phyloP scores from a whole-genome alignment of 1,139 yeast genomes.

The Blastobotrys indianensis region DNA sequence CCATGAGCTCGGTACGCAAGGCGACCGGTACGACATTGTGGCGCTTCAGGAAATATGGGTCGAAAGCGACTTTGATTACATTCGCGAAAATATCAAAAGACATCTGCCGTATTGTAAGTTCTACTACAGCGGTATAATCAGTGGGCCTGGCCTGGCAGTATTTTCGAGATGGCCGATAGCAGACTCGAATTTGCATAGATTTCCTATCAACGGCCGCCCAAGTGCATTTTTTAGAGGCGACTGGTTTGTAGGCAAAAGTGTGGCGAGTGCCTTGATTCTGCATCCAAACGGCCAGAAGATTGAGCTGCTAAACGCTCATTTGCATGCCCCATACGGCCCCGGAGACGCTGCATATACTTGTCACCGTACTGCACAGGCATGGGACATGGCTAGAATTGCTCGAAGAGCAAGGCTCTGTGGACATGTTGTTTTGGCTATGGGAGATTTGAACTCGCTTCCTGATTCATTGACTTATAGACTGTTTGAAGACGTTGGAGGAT shows the following conservation, averaged over 20 bases:
- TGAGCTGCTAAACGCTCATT: constrained; percentile 82
- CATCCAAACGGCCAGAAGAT: constrained; percentile 52
- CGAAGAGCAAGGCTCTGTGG: constrained; percentile 63
- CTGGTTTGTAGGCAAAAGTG: constrained; percentile 93
- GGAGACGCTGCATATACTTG: constrained; percentile 91
- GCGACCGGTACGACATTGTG: constrained; percentile 65
- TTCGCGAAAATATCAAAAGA: constrained; percentile 42
- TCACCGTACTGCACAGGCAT: constrained; percentile 91
- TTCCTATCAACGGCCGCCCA: constrained; percentile 91
- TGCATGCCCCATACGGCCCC: constrained; percentile 93
- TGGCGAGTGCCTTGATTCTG: constrained; percentile 65
- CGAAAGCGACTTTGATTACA: constrained; percentile 68
- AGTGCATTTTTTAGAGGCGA: constrained; percentile 93
- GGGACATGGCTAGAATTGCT: constrained; percentile 79
- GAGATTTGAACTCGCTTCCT: constrained; percentile 87
- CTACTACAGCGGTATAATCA: constrained; percentile 74
- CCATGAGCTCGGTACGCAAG: constrained; percentile 45
- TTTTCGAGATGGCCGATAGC: constrained; percentile 79
- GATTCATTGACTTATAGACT: constrained; percentile 77
- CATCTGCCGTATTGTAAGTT: constrained; percentile 60
- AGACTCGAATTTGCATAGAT: constrained; percentile 70
- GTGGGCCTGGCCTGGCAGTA: constrained; percentile 92
- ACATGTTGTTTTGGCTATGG: constrained; percentile 81
- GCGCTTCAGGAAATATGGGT: constrained; percentile 96
- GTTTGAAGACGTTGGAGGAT: constrained; percentile 61